Percentiles rank a stretch among this genome's conserved stretches.
Evolutionary conservation across 1,284 basidiomycete species (phyloP).

Genomic region (Boletus holoroseus): DNA sequence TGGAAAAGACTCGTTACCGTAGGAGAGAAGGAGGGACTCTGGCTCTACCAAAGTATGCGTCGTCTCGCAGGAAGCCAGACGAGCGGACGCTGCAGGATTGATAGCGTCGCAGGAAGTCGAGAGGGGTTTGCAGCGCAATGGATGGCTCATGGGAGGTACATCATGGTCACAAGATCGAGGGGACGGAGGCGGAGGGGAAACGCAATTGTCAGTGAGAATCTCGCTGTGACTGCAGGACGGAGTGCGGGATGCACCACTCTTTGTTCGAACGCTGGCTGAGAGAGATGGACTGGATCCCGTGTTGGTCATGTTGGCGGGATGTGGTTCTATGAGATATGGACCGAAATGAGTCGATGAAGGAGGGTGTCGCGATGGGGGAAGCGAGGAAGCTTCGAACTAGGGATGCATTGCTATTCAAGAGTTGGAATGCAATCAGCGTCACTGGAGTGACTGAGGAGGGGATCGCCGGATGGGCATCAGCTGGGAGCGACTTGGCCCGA

Average conservation of each 20-base stretch:
- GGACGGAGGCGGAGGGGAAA: neutral
- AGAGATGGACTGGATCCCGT: neutral
- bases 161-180: conserved; percentile 1
- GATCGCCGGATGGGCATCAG: conserved; percentile 17
- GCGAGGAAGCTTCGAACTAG: neutral
- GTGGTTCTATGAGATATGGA: conserved; percentile 3
- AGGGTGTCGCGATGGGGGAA: conserved; percentile 7
- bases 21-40: conserved; percentile 29
- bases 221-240: neutral
- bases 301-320: conserved; percentile 3
- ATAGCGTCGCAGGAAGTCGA: neutral
- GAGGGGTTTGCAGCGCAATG: neutral
- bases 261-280: neutral
- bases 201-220: neutral
- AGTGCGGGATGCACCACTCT: neutral
- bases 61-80: neutral
- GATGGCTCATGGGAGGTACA: neutral
- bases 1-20: conserved; percentile 1
- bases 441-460: neutral
- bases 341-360: too few species aligned
- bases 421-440: conserved; percentile 24
- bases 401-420: conserved; percentile 8
- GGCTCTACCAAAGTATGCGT: neutral
- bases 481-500: conserved; percentile 20
- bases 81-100: neutral